Percentiles rank a stretch among this genome's conserved stretches.
phyloP scores from a whole-genome alignment of 1,284 basidiomycete species.

The Takashimella tepidaria region DNA sequence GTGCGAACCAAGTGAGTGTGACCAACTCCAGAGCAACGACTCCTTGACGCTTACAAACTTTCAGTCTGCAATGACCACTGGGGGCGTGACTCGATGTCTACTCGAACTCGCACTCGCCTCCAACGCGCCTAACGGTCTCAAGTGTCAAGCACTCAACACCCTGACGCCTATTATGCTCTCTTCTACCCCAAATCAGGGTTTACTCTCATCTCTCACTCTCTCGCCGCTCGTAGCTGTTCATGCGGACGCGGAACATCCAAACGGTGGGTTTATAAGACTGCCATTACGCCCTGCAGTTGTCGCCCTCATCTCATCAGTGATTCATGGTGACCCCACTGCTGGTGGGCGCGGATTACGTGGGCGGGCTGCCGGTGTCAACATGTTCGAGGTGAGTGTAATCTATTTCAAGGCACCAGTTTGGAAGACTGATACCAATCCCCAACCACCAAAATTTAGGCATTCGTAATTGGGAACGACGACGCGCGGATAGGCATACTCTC shows the following conservation, averaged over 20 bases:
- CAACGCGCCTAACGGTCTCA: constrained; percentile 80
- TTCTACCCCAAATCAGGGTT: constrained; percentile 51
- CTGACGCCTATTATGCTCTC: constrained; percentile 58
- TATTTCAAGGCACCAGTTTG: not conserved
- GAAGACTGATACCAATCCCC: too few species aligned
- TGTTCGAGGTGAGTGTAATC: constrained; percentile 50
- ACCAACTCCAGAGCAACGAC: too few species aligned
- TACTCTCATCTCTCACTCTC: constrained; percentile 48
- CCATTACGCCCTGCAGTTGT: constrained; percentile 47
- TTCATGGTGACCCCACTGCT: constrained; percentile 39
- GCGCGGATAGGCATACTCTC: constrained; percentile 46
- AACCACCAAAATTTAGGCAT: constrained; percentile 27
- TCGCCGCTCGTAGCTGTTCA: constrained; percentile 49
- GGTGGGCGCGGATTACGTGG: constrained; percentile 43
- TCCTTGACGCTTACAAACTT: too few species aligned
- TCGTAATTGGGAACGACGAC: constrained; percentile 46
- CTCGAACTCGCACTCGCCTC: constrained; percentile 84
- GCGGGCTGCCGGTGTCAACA: constrained; percentile 49
- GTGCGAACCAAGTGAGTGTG: constrained; percentile 56
- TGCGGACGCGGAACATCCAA: constrained; percentile 45
- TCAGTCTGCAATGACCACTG: constrained; percentile 51
- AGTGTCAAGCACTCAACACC: constrained; percentile 76
- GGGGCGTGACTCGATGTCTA: constrained; percentile 73
- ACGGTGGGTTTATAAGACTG: constrained; percentile 46
- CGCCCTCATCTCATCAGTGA: constrained; percentile 42